phyloP scores from a whole-genome alignment of 2,329 filamentous ascomycete genomes.

The Xylariaceae sp. region DNA sequence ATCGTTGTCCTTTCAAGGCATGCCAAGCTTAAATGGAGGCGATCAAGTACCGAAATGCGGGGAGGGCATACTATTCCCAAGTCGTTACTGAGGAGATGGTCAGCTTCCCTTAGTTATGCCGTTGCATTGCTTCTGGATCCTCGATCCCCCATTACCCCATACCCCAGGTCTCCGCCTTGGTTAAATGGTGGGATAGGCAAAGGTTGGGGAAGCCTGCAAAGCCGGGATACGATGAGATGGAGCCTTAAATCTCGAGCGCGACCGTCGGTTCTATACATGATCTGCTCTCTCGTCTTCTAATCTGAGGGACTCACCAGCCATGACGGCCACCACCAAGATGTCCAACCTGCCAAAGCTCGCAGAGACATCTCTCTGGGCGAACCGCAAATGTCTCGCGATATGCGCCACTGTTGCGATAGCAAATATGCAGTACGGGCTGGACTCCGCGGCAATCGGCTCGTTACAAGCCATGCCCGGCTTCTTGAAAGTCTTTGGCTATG shows the following conservation, averaged over 20 bases:
- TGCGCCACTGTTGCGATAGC: slow-evolving; percentile 42
- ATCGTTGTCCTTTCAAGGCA: too few relatives aligned
- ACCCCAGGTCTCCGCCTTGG: not conserved
- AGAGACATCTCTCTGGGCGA: slow-evolving; percentile 33
- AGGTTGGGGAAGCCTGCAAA: not conserved
- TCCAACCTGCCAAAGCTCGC: slow-evolving; percentile 16
- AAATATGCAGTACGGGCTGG: slow-evolving; percentile 50
- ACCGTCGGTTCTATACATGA: not conserved
- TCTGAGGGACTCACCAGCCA: not conserved
- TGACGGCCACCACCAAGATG: slow-evolving; percentile 11
- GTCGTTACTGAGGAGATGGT: not conserved
- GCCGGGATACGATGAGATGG: not conserved
- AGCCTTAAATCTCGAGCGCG: not conserved
- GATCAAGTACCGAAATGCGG: slow-evolving; percentile 25
- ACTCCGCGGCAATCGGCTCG: slow-evolving; percentile 40
- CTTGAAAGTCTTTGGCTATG: slow-evolving; percentile 45
- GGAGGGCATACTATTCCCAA: slow-evolving; percentile 4
- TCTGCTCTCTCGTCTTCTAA: too few relatives aligned
- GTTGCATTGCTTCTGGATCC: not conserved
- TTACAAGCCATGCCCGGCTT: slow-evolving; percentile 49
- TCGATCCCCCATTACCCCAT: not conserved
- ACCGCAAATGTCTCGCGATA: slow-evolving; percentile 41
- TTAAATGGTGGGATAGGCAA: not conserved
- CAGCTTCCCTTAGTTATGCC: not conserved
- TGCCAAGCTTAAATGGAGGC: not conserved